phyloP scores from a whole-genome alignment of 352 stramenopile species.

The Globisporangium radiosum region DNA sequence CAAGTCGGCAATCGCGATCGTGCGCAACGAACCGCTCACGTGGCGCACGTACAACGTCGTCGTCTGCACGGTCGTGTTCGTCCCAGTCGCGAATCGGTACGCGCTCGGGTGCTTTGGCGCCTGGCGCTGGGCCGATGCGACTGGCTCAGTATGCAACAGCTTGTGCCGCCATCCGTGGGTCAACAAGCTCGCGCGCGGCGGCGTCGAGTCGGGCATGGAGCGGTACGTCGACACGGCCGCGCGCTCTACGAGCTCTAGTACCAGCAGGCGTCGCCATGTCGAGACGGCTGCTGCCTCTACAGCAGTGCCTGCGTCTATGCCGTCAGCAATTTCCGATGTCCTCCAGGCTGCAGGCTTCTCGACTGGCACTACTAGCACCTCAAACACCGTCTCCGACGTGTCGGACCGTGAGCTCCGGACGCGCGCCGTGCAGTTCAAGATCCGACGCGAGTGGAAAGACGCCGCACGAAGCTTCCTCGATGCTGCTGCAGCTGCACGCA shows the following conservation, averaged over 20 bases:
- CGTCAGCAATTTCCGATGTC: constrained; percentile 8
- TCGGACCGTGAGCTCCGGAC: constrained; percentile 48
- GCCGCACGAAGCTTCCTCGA: constrained; percentile 45
- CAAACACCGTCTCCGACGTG: constrained; percentile 10
- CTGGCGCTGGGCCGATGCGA: constrained; percentile 70
- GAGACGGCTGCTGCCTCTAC: background rate
- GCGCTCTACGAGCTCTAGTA: background rate
- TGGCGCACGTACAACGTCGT: constrained; percentile 61
- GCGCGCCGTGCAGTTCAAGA: constrained; percentile 61
- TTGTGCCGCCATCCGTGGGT: constrained; percentile 52
- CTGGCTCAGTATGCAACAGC: constrained; percentile 23
- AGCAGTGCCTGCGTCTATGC: background rate
- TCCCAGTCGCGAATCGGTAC: constrained; percentile 52
- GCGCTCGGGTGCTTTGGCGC: constrained; percentile 58
- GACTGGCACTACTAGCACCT: background rate
- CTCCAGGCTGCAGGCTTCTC: constrained; percentile 7
- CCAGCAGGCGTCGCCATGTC: constrained; percentile 1
- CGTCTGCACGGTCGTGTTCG: constrained; percentile 58
- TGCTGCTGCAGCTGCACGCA: constrained; percentile 29
- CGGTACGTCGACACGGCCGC: constrained; percentile 18
- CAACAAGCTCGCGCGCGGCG: constrained; percentile 37
- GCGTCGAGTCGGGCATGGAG: constrained; percentile 42
- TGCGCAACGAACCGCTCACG: constrained; percentile 51
- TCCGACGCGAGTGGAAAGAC: constrained; percentile 64
- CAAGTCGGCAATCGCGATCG: constrained; percentile 57